phyloP scores from a whole-genome alignment of 768 basidiomycete species.

The Cystobasidium ongulense region DNA sequence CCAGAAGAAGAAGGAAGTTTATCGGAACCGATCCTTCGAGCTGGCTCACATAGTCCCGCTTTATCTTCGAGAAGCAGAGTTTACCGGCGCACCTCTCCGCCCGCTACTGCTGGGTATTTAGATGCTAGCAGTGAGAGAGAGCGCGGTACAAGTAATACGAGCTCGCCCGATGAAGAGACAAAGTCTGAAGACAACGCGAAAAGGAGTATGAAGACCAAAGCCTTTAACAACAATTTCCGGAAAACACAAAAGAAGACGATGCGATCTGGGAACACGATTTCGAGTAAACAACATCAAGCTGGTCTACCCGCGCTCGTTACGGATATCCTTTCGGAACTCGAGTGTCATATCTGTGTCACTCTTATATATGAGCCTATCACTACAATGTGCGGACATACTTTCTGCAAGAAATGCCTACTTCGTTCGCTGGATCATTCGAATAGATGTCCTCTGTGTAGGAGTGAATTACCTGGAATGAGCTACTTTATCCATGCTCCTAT shows the following conservation, averaged over 20 bases:
- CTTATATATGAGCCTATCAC: conserved; percentile 79
- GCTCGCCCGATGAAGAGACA: not conserved
- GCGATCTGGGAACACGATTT: too few relatives aligned
- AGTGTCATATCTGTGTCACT: conserved; percentile 84
- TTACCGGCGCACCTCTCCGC: not conserved
- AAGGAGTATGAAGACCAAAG: not conserved
- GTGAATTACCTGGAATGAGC: conserved; percentile 58
- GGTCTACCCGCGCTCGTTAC: conserved; percentile 42
- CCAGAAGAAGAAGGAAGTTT: not conserved
- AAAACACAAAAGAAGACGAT: not conserved
- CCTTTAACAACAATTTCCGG: not conserved
- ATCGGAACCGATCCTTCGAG: not conserved
- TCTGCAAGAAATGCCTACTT: conserved; percentile 79
- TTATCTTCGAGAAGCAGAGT: not conserved
- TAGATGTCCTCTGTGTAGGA: conserved; percentile 77
- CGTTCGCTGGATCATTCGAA: conserved; percentile 77
- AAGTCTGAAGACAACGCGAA: conserved; percentile 32
- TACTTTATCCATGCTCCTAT: conserved; percentile 29
- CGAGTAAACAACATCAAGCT: not conserved
- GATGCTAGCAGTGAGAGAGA: not conserved
- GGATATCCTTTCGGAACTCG: conserved; percentile 57
- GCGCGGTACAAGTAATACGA: not conserved
- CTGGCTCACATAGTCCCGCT: not conserved
- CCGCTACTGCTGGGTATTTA: not conserved
- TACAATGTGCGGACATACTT: conserved; percentile 92